Evolutionary conservation across 2,329 filamentous ascomycete species (phyloP).

Genomic region (Zymoseptoria passerinii): DNA sequence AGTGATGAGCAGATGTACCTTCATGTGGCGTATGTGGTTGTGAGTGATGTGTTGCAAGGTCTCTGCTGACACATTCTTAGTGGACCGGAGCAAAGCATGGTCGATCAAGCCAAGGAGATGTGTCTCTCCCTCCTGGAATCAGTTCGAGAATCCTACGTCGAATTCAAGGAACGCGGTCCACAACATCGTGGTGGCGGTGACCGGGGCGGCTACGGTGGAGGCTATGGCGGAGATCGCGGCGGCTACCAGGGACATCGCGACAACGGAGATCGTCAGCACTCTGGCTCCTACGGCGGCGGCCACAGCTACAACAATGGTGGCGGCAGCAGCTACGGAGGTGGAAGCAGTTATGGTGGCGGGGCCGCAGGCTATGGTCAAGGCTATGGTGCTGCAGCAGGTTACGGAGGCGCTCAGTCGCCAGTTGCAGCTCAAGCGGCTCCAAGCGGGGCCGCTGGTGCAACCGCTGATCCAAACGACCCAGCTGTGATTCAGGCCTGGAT

Average conservation of each 20-base stretch:
- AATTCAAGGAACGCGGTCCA: conserved; percentile 66
- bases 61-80: conserved; percentile 38
- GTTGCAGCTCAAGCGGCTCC: conserved; percentile 20
- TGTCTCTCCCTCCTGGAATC: conserved; percentile 82
- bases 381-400: conserved; percentile 10
- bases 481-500: conserved; percentile 53
- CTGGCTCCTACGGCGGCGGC: conserved; percentile 27
- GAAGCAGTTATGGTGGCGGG: conserved; percentile 16
- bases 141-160: conserved; percentile 79
- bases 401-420: conserved; percentile 27
- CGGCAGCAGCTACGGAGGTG: conserved; percentile 29
- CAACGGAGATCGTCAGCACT: conserved; percentile 27
- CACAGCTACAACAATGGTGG: conserved; percentile 35
- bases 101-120: conserved; percentile 76
- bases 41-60: not conserved
- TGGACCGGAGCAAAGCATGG: conserved; percentile 78
- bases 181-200: conserved; percentile 30
- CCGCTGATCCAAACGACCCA: conserved; percentile 21
- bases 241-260: conserved; percentile 30
- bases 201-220: conserved; percentile 14
- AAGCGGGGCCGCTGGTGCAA: conserved; percentile 20
- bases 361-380: conserved; percentile 15
- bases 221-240: conserved; percentile 34
- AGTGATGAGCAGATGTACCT: conserved; percentile 96
- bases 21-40: conserved; percentile 70